phyloP scores from a whole-genome alignment of 495 filamentous ascomycete species.

The Polyplosphaeria fusca region DNA sequence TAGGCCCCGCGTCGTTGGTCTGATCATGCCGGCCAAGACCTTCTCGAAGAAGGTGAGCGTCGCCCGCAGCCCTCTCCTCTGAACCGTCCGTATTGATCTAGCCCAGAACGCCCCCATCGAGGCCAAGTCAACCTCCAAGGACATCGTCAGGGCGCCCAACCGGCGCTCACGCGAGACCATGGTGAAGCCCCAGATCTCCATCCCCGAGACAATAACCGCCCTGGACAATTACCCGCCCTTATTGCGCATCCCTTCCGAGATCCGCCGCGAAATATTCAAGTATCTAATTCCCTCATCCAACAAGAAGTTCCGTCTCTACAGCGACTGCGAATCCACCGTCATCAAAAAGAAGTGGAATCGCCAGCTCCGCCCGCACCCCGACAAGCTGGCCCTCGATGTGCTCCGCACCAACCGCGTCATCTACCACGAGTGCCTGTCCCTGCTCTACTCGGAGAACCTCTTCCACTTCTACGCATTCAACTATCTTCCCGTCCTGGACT shows the following conservation, averaged over 20 bases:
- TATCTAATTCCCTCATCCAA: constrained; percentile 27
- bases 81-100: constrained; percentile 4
- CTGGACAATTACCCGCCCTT: constrained; percentile 29
- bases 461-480: constrained; percentile 38
- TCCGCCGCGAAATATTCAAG: constrained; percentile 30
- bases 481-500: constrained; percentile 37
- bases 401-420: constrained; percentile 35
- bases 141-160: background rate
- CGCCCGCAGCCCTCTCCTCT: background rate
- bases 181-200: constrained; percentile 19
- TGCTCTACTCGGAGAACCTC: constrained; percentile 35
- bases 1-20: background rate
- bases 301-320: constrained; percentile 30
- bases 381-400: constrained; percentile 27
- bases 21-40: constrained; percentile 28
- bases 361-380: constrained; percentile 14
- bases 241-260: constrained; percentile 29
- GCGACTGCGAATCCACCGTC: constrained; percentile 31
- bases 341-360: constrained; percentile 30
- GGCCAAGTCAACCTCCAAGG: constrained; percentile 8
- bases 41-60: constrained; percentile 24
- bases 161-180: constrained; percentile 8
- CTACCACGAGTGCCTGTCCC: constrained; percentile 32
- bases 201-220: constrained; percentile 28
- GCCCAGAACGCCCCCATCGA: constrained; percentile 12